Percentiles rank a stretch among this genome's conserved stretches.
Evolutionary conservation across 306 rosid species (phyloP).

Genomic region (Prunus persica): DNA sequence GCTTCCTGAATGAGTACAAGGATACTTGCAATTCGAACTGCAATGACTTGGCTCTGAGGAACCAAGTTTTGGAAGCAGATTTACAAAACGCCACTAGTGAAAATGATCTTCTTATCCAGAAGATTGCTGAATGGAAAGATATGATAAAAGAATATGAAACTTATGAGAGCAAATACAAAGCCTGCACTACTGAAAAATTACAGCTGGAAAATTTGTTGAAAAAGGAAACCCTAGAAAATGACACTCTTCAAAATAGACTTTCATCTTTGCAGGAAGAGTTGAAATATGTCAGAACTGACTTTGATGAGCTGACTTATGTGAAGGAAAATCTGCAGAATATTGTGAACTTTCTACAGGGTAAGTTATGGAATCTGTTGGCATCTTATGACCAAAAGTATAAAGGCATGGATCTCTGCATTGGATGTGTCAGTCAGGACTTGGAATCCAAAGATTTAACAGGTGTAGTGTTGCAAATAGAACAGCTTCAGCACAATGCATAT

Average conservation of each 20-base stretch:
- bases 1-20: slow-evolving; percentile 55
- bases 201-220: slow-evolving; percentile 55
- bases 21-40: slow-evolving; percentile 50
- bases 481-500: slow-evolving; percentile 53
- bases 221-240: slow-evolving; percentile 49
- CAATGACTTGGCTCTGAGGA: slow-evolving; percentile 62
- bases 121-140: slow-evolving; percentile 53
- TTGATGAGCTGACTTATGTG: slow-evolving; percentile 46
- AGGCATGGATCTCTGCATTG: slow-evolving; percentile 37
- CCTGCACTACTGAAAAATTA: slow-evolving; percentile 57
- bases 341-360: slow-evolving; percentile 37
- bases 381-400: slow-evolving; percentile 39
- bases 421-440: slow-evolving; percentile 38
- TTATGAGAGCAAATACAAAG: slow-evolving; percentile 52
- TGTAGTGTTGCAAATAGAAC: slow-evolving; percentile 54
- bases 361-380: slow-evolving; percentile 55
- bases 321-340: slow-evolving; percentile 62
- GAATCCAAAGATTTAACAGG: slow-evolving; percentile 47
- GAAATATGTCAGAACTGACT: slow-evolving; percentile 45
- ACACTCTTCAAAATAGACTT: slow-evolving; percentile 43
- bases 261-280: slow-evolving; percentile 62
- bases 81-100: slow-evolving; percentile 45
- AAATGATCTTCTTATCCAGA: slow-evolving; percentile 51
- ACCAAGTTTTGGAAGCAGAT: slow-evolving; percentile 57
- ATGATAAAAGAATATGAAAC: slow-evolving; percentile 52